Percentiles rank a stretch among this genome's conserved stretches.
Conservation (phyloP, 2,329 filamentous ascomycete genomes). For the Aureobasidium sp. region DNA sequence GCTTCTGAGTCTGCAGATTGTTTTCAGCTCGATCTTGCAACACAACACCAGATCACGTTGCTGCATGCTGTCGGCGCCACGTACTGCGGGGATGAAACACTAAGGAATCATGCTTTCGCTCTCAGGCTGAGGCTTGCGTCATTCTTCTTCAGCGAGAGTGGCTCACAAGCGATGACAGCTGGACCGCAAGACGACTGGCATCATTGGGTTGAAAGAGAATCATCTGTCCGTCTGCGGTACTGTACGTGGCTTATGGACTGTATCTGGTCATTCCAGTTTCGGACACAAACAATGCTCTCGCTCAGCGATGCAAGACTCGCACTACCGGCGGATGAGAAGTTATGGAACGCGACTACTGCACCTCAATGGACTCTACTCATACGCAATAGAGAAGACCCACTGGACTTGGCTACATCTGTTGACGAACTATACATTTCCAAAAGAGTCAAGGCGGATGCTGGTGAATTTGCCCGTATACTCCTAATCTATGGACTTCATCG, state of each 20-base stretch:
- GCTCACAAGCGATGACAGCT: neutral
- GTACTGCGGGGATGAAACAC: neutral
- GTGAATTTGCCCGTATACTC: constrained; percentile 45
- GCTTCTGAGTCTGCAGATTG: neutral
- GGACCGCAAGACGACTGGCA: neutral
- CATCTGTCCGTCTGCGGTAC: constrained; percentile 18
- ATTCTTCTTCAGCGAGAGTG: neutral
- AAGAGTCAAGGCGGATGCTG: constrained; percentile 35
- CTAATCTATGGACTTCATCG: constrained; percentile 46
- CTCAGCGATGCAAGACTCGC: constrained; percentile 19
- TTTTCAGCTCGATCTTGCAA: neutral
- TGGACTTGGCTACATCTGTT: neutral
- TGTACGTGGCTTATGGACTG: constrained; percentile 23
- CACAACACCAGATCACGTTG: neutral
- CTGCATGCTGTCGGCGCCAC: neutral
- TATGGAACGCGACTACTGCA: neutral
- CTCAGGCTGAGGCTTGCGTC: neutral
- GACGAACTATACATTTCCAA: constrained; percentile 44
- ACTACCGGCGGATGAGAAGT: constrained; percentile 15
- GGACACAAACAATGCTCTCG: constrained; percentile 13
- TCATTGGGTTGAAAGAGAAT: constrained; percentile 19
- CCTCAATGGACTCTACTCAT: neutral
- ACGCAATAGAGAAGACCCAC: neutral
- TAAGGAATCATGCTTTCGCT: neutral
- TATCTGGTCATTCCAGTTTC: constrained; percentile 21